Base-by-base conservation (phyloP, 495 filamentous ascomycete genomes). In the Durotheca rogersii region DNA sequence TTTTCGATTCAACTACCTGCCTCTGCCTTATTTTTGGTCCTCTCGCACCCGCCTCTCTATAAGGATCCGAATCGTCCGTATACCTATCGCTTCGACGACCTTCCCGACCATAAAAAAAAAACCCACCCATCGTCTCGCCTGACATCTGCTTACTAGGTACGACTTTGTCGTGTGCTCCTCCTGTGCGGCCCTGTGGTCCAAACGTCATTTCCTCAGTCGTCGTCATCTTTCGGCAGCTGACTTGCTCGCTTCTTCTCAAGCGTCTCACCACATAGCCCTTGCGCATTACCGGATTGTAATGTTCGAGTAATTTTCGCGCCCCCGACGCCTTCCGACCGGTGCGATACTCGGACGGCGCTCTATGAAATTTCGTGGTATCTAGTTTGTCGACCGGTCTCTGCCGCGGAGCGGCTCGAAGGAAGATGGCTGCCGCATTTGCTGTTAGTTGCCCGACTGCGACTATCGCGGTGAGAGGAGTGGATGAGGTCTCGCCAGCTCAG, bases 361-460 rank as follows among this genome's bases (percentile, higher is more conserved):
- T 63, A 76, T 76, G 73, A 69, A 66, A 63, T 56, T 39, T 49
- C 56, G 51, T 41, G 42, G 58, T 49, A 32, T 45, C 54, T 67
- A 69, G 63, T 66, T 67, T 64, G 35, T 59, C 58, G 51, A 67
- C 62, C 47, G 50, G 68, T 69, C 61, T 68, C 52, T 67, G 73
- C 73, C 70, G 70, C 68, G 59, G 69, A 58, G 67, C 72, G 72
- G 73, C 71, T 69, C 69, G 63, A 65, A 68, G 72, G 57, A 64
- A 55, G 37, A 77, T 73, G 73, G 72, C 72, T 52, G 64, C 71
- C 50, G 62, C 66, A 61, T 49, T 66, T 41, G 67, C 60, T 46
- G 56, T 65, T 19, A 66, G 66, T 38, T 62, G 59, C 63, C 65
- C 68, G 49, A 47, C 67, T 35, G 67, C 60, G 36, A 57, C 66